Evolutionary conservation across 345 rosid genomes (phyloP), one percentile per base, ranked within the genome.

Genomic region (Populus davidiana): DNA sequence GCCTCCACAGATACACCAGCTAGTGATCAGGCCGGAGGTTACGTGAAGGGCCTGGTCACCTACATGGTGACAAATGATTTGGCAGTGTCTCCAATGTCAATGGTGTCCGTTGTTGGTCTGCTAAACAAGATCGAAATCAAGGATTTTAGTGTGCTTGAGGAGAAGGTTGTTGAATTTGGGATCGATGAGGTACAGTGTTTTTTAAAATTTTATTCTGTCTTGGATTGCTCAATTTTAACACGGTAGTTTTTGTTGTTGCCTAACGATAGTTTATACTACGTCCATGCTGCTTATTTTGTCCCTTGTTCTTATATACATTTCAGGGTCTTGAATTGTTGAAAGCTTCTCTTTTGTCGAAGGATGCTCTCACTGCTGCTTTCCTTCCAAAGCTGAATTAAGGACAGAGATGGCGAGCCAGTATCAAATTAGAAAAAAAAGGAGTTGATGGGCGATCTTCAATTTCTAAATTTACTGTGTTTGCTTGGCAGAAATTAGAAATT

Each of bases 101-200:
- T 72, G n/a, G 69, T 49, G 2, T 49, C 75, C 20, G 21, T 36
- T 33, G 12, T 75, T 38, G 1, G 74, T 8, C 20, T 81, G 70
- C 80, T 81, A 0, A 81, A 56, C n/a, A 73, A 65, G 67, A 81
- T 72, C 52, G 39, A 47, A 5, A n/a, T 83, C 21, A 70, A 70
- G 70, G 78, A 83, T n/a, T 1, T 80, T 27, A 64, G 56, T 12
- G 54, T 18, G 1, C 74, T 81, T 0, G 68, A 73, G 44, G 81
- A 84, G 33, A 67, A 20, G 49, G 33, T 41, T 5, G 33, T 82
- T 33, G 75, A 77, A 8, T 59, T 81, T 73, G 84, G 80, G 16
- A 36, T 20, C 10, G 14, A 72, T 27, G 54, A 77, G 77, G 80
- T 81, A 63, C 18, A 6, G 2, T 8, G 41, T 2, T 10, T 0